phyloP scores from a whole-genome alignment of 2,329 filamentous ascomycete species.

The Botryotinia globosa region DNA sequence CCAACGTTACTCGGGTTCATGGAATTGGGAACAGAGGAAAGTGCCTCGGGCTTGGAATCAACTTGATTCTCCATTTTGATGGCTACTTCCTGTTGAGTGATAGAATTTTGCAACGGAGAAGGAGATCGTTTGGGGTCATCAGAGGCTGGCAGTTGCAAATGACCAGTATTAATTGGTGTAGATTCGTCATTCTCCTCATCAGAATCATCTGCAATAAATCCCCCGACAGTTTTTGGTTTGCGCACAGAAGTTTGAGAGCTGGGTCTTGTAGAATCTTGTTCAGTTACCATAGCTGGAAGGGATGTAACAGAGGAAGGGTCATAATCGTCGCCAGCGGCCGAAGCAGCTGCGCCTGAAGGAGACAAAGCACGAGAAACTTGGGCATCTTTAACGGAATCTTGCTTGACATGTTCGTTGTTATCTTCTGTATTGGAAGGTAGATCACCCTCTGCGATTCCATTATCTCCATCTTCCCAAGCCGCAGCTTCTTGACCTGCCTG shows the following conservation, averaged over 20 bases:
- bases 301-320: slow-evolving; percentile 38
- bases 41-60: slow-evolving; percentile 31
- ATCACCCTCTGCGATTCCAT: slow-evolving; percentile 35
- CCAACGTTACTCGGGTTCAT: slow-evolving; percentile 31
- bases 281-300: slow-evolving; percentile 34
- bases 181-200: slow-evolving; percentile 38
- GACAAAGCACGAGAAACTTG: slow-evolving; percentile 40
- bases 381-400: slow-evolving; percentile 41
- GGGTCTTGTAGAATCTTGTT: slow-evolving; percentile 35
- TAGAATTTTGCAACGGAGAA: slow-evolving; percentile 36
- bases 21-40: slow-evolving; percentile 30
- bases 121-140: slow-evolving; percentile 34
- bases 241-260: slow-evolving; percentile 37
- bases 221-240: slow-evolving; percentile 39
- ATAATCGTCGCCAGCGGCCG: slow-evolving; percentile 38
- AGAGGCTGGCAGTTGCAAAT: slow-evolving; percentile 32
- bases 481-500: slow-evolving; percentile 38
- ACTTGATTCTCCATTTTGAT: slow-evolving; percentile 33
- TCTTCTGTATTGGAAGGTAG: slow-evolving; percentile 39
- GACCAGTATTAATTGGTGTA: slow-evolving; percentile 28
- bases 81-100: slow-evolving; percentile 33
- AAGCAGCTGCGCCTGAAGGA: slow-evolving; percentile 36
- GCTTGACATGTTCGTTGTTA: slow-evolving; percentile 40
- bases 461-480: slow-evolving; percentile 35
- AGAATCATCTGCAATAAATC: slow-evolving; percentile 40